Base-by-base conservation (phyloP, 257 asterid species). In the Gynochthodes officinalis region DNA sequence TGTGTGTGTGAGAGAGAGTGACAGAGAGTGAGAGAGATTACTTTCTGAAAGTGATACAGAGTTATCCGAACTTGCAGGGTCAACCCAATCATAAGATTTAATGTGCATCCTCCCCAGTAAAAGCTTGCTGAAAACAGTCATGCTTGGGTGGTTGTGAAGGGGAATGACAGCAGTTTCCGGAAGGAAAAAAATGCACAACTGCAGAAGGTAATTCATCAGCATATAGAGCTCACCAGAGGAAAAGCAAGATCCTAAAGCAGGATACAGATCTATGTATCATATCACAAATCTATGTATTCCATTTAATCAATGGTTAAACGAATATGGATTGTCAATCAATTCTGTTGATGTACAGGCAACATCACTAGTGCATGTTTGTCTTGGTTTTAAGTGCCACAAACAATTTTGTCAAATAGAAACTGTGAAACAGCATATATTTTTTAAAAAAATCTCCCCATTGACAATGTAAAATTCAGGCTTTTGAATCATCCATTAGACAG, bases 111-210 rank as follows among this genome's bases (percentile, higher is more conserved):
- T 83, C 46, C 97, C 97, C 19, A 86, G 27, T 2, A 92, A 85
- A 72, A 92, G 92, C 93, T 92, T 92, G 96, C 86, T 92, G 73
- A 88, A 89, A 50, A 92, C 97, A 1, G 96, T 92, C 97, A 92
- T 92, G 70, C 79, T 90, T 0, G 97, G 97, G 81, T 92, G 97
- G 78, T 92, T 92, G 86, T 92, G 97, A 72, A 92, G 95, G n/a
- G 97, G 97, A 66, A 89, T 92, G 7, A 86, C 91, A 4, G 86
- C 87, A 28, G 35, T 71, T 49, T 85, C 84, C 7, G 97, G 96
- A 48, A 92, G 84, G 54, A 92, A 88, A 87, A 92, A 85, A 74
- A 89, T 81, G 86, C 89, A 82, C 81, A 92, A 27, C 97, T 89
- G 93, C 80, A 83, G 4, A 65, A 79, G 42, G 10, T 14, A 13